Conservation (phyloP, 2,329 filamentous ascomycete genomes). For the Herpotrichia juniperi region DNA sequence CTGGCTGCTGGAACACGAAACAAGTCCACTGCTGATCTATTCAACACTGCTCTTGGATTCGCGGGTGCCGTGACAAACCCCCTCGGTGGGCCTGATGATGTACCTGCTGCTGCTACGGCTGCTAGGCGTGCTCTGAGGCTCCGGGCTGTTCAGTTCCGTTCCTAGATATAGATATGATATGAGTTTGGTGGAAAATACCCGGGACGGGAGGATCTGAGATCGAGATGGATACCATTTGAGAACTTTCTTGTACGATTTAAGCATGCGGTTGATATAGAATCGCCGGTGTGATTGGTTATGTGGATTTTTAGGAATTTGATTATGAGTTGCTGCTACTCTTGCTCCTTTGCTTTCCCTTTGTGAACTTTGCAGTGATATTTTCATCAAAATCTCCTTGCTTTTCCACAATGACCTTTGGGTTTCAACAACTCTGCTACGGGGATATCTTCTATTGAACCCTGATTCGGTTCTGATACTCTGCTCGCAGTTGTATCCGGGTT, state of each 20-base stretch:
- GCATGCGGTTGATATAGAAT: not conserved
- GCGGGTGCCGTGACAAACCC: constrained; percentile 41
- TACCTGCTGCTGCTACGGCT: constrained; percentile 22
- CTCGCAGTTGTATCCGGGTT: too few species aligned
- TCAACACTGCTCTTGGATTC: constrained; percentile 49
- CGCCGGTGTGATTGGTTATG: constrained; percentile 1
- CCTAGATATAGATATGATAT: not conserved
- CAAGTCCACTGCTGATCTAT: constrained; percentile 49
- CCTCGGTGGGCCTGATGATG: constrained; percentile 32
- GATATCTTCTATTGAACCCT: too few species aligned
- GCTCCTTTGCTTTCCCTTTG: not conserved
- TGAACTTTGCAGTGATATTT: not conserved
- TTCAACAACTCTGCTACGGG: too few species aligned
- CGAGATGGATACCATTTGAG: not conserved
- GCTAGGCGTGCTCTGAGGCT: not conserved
- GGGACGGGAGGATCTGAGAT: not conserved
- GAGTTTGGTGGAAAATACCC: not conserved
- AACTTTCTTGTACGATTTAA: constrained; percentile 1
- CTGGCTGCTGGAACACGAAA: constrained; percentile 49
- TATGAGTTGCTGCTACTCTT: not conserved
- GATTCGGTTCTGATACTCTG: too few species aligned
- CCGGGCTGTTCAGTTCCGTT: not conserved
- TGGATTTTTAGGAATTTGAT: not conserved
- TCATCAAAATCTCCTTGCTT: not conserved
- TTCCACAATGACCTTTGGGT: too few species aligned